A percentile compares a stretch with the other conserved stretches of the same genome.
phyloP scores from a whole-genome alignment of 2,329 filamentous ascomycete genomes.

The Dendrostoma leiphaemia region DNA sequence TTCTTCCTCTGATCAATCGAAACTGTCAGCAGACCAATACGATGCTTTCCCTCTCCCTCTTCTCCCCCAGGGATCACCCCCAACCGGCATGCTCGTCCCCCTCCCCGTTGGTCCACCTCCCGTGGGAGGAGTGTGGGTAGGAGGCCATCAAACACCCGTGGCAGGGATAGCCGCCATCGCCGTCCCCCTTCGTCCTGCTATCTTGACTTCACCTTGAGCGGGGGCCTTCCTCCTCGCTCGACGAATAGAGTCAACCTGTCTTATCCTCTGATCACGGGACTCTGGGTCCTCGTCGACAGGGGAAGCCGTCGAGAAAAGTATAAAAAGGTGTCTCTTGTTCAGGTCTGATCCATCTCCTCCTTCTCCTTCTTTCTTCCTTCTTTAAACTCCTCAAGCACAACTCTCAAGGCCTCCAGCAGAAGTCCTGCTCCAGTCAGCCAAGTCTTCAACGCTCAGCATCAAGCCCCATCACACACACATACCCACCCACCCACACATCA shows the following conservation, averaged over 20 bases:
- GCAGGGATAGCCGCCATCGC: constrained; percentile 23
- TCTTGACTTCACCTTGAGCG: constrained; percentile 33
- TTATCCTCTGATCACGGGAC: constrained; percentile 39
- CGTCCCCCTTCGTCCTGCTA: constrained; percentile 28
- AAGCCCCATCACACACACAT: constrained; percentile 18
- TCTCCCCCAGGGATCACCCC: constrained; percentile 30
- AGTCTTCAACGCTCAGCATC: constrained; percentile 21
- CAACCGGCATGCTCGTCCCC: constrained; percentile 27
- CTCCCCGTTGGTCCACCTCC: constrained; percentile 25
- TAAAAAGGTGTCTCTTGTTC: constrained; percentile 60
- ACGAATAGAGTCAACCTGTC: constrained; percentile 43
- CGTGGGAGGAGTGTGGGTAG: constrained; percentile 20
- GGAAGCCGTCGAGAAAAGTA: constrained; percentile 49
- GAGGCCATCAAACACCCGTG: constrained; percentile 20
- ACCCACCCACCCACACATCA: constrained; percentile 15
- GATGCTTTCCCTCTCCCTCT: constrained; percentile 24
- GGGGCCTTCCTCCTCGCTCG: constrained; percentile 33
- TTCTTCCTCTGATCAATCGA: constrained; percentile 33
- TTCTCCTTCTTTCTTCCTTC: constrained; percentile 51
- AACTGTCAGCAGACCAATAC: constrained; percentile 29
- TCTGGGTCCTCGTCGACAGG: constrained; percentile 32
- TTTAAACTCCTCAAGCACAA: constrained; percentile 21
- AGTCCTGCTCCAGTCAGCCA: constrained; percentile 16
- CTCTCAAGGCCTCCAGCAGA: constrained; percentile 19
- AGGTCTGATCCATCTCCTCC: constrained; percentile 40